A percentile compares a stretch with the other conserved stretches of the same genome.
phyloP scores from a whole-genome alignment of 148 eudicot genomes.

The Rhododendron molle region DNA sequence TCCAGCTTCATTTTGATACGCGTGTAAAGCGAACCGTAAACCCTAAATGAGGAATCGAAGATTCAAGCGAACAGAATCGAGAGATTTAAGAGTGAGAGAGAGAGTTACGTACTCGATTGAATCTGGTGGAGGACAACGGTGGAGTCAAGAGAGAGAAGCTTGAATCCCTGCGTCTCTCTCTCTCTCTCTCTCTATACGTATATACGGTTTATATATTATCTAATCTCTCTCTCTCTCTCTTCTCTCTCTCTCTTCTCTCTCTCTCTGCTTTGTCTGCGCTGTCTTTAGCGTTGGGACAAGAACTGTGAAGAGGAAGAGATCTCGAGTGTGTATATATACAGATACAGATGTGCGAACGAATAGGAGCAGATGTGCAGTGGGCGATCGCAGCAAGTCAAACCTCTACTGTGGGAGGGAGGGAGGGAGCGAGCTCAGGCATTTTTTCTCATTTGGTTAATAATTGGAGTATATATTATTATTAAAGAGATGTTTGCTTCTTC shows the following conservation, averaged over 20 bases:
- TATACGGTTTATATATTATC: not conserved
- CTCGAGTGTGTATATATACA: not conserved
- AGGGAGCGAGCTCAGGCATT: no score
- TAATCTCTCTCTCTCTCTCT: not conserved
- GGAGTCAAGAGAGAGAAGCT: not conserved
- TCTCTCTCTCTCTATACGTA: not conserved
- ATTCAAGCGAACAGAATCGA: not conserved
- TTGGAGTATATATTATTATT: no score
- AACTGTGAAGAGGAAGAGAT: not conserved
- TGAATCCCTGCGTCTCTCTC: not conserved
- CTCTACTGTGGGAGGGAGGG: not conserved
- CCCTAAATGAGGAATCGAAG: slow-evolving; percentile 7
- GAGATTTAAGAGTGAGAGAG: no score
- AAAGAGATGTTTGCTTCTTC: not conserved
- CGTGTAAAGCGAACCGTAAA: not conserved
- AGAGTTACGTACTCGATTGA: slow-evolving; percentile 1
- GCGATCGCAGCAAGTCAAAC: slow-evolving; percentile 2
- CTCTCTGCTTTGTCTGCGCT: slow-evolving; percentile 3
- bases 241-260: not conserved
- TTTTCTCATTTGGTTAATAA: not conserved
- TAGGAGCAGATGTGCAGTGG: not conserved
- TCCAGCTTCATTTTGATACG: not conserved
- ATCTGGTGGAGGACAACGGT: not conserved
- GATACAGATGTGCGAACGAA: not conserved
- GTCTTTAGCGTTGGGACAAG: slow-evolving; percentile 10